Evolutionary conservation across 768 basidiomycete genomes (phyloP), one percentile per base, ranked within the genome.

Genomic region (Hydnum rufescens): DNA sequence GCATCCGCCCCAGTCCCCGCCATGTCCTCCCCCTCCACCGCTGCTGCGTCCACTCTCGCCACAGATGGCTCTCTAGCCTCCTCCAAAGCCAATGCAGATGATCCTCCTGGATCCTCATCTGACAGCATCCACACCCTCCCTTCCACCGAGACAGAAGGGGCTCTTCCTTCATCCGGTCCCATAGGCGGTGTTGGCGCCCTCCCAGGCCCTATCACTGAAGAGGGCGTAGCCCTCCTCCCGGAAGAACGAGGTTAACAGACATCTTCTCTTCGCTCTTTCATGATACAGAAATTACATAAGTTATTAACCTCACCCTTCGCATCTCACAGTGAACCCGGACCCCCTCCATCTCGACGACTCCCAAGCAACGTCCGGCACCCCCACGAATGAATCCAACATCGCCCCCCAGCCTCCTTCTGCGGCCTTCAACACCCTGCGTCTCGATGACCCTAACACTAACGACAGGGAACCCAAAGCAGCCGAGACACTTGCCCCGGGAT

Each of bases 221-320:
- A 50, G 49, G 49, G 49, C 30, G 49, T 50, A 8, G 49, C 49
- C 8, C 6, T 50, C 23, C 30, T 50, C 5, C 49, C 49, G 5
- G 23, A 50, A 13, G 49, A 50, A 50, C 6, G 26, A 31, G 44
- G 44, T 47, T 6, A 47, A 8, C 26, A 8, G 8, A 8, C 26
- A 8, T 47, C 8, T 19, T 39, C 8, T 19, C 19, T 8, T 39
- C 8, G 19, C 19, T 19, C 8, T 39, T 8, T 39, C 34, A 19
- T 19, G 8, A 8, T 19, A 39, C 8, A 39, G 8, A 8, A 8
- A 19, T 39, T 39, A 19, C 34, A 8, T 39, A n/a, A n/a, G 34
- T 8, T 39, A 8, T 19, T 39, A 19, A 39, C 19, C 34, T 26
- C 8, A 26, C 6, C 44, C 28, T 13, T 26, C 28, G 6, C 23